These are phyloP conservation scores for Scolecobasidium constrictum DNA, from an alignment of 2,329 filamentous ascomycete species.

Conservation along the genomic window DNA sequence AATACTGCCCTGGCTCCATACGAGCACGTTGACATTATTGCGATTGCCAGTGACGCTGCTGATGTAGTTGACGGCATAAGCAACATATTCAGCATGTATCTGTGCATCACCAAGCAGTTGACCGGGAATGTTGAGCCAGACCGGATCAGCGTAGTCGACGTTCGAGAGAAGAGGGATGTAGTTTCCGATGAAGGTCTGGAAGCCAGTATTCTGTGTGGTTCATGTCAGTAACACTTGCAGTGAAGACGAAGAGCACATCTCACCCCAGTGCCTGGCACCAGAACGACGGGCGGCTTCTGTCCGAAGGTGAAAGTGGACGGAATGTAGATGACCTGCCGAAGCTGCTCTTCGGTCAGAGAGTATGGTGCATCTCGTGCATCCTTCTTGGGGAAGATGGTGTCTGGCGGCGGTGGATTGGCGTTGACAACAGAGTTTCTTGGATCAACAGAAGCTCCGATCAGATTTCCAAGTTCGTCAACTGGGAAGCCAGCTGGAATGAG, in stretches of 20 bases:
- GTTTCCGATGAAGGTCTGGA: slow-evolving; percentile 34
- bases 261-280: slow-evolving; percentile 44
- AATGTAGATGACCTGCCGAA: slow-evolving; percentile 42
- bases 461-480: not conserved
- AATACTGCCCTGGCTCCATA: slow-evolving; percentile 46
- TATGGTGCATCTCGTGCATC: slow-evolving; percentile 37
- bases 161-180: slow-evolving; percentile 37
- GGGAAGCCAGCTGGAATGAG: not conserved
- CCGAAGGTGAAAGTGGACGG: slow-evolving; percentile 38
- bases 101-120: slow-evolving; percentile 39
- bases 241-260: too few species aligned
- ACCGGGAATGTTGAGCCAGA: slow-evolving; percentile 47
- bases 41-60: slow-evolving; percentile 24
- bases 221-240: too few species aligned
- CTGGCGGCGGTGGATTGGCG: not conserved
- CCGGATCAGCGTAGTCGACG: slow-evolving; percentile 34
- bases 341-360: slow-evolving; percentile 31
- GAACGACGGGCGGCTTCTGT: slow-evolving; percentile 35
- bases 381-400: slow-evolving; percentile 19
- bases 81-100: slow-evolving; percentile 42
- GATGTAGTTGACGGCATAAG: slow-evolving; percentile 49
- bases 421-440: not conserved
- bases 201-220: too few species aligned
- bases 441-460: not conserved
- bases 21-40: slow-evolving; percentile 35